Evolutionary conservation across 768 basidiomycete species (phyloP).

Genomic region (Cyclocybe cylindracea): DNA sequence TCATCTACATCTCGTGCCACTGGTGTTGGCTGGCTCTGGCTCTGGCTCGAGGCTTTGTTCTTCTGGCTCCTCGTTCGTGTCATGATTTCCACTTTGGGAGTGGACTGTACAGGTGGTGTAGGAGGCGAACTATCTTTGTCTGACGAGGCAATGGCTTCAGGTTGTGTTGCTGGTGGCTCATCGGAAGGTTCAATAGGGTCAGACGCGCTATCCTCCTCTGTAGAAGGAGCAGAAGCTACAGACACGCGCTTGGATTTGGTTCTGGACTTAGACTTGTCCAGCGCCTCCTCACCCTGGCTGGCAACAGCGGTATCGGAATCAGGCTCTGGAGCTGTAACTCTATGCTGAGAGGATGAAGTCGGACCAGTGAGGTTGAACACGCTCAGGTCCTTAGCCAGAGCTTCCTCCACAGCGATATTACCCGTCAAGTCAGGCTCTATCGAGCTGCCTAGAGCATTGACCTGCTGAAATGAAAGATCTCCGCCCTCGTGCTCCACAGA

Average conservation of each 20-base stretch:
- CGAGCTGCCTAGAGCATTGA: conserved; percentile 31
- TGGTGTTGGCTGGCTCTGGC: too few relatives aligned
- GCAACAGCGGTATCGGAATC: conserved; percentile 15
- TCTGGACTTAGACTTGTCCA: not conserved
- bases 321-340: conserved; percentile 2
- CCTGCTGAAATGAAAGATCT: conserved; percentile 28
- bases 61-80: conserved; percentile 19
- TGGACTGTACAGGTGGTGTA: conserved; percentile 8
- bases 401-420: conserved; percentile 35
- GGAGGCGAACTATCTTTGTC: conserved; percentile 10
- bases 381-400: conserved; percentile 31
- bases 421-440: conserved; percentile 31
- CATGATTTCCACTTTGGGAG: conserved; percentile 12
- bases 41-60: not conserved
- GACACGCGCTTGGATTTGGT: not conserved
- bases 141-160: conserved; percentile 19
- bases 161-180: conserved; percentile 15
- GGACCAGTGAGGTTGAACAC: conserved; percentile 6
- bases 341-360: not conserved
- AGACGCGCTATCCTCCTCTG: not conserved
- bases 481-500: conserved; percentile 4
- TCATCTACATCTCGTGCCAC: not conserved
- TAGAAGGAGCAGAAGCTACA: not conserved
- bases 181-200: conserved; percentile 51
- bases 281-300: conserved; percentile 3